phyloP scores from a whole-genome alignment of 768 basidiomycete species.

The Chalciporus pseudorubinellus region DNA sequence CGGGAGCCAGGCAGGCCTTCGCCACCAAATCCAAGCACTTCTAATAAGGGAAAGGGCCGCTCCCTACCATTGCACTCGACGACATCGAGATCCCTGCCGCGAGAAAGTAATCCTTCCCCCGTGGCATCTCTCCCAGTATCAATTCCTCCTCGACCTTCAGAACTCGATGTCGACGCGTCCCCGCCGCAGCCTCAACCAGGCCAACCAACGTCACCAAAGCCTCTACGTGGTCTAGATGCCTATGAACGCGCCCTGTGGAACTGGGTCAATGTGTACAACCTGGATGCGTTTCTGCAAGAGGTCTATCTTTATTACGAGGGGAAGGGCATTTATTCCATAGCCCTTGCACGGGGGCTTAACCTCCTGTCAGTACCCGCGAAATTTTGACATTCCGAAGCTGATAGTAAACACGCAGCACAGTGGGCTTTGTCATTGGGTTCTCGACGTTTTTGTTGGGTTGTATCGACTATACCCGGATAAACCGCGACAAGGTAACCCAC shows the following conservation, averaged over 20 bases:
- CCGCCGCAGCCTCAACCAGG: conserved; percentile 19
- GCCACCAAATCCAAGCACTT: conserved; percentile 25
- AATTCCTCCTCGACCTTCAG: conserved; percentile 65
- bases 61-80: conserved; percentile 54
- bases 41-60: conserved; percentile 39
- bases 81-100: conserved; percentile 36
- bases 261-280: conserved; percentile 98
- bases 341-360: conserved; percentile 86
- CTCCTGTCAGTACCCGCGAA: conserved; percentile 68
- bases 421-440: conserved; percentile 98
- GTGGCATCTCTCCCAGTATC: conserved; percentile 40
- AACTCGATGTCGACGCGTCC: conserved; percentile 45
- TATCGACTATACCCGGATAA: conserved; percentile 85
- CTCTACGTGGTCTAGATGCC: conserved; percentile 71
- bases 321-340: conserved; percentile 95
- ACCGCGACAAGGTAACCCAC: conserved; percentile 59
- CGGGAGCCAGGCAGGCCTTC: conserved; percentile 37
- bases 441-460: conserved; percentile 95
- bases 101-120: conserved; percentile 40
- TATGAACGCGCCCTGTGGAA: conserved; percentile 95
- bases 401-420: conserved; percentile 61
- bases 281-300: conserved; percentile 93
- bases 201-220: conserved; percentile 33
- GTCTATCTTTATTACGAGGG: conserved; percentile 96
- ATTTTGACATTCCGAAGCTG: conserved; percentile 16